phyloP scores from a whole-genome alignment of 805 yeast genomes.

The Sugiyamaella qingdaonensis region DNA sequence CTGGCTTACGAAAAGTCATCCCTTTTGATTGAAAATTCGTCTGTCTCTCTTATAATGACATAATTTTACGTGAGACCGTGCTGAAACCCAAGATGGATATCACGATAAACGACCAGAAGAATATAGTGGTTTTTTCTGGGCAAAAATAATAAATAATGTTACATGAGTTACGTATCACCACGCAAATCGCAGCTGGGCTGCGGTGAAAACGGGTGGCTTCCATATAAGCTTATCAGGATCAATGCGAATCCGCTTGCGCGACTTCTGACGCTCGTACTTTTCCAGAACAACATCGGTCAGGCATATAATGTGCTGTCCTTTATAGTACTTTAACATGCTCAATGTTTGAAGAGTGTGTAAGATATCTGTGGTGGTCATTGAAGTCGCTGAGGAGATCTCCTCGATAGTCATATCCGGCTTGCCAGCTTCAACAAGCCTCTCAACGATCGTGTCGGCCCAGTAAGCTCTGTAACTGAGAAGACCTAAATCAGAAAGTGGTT shows the following conservation, averaged over 20 bases:
- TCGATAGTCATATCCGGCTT: conserved; percentile 70
- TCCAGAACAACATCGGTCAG: conserved; percentile 77
- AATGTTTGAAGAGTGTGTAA: conserved; percentile 88
- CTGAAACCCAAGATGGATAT: too few relatives aligned
- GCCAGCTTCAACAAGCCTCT: conserved; percentile 65
- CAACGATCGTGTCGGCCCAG: conserved; percentile 90
- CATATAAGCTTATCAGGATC: conserved; percentile 71
- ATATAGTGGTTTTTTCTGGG: background rate
- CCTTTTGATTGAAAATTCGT: conserved; percentile 26
- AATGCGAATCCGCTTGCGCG: conserved; percentile 69
- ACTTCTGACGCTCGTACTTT: conserved; percentile 65
- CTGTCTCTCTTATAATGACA: too few relatives aligned
- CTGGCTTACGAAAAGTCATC: conserved; percentile 19
- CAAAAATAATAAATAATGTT: conserved; percentile 1
- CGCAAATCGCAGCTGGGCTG: conserved; percentile 92
- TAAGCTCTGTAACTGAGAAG: conserved; percentile 87
- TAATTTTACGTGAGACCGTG: too few relatives aligned
- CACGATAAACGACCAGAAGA: too few relatives aligned
- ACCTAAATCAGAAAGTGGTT: conserved; percentile 94
- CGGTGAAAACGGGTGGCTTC: conserved; percentile 94
- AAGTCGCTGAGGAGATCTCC: conserved; percentile 76
- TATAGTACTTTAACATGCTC: conserved; percentile 84
- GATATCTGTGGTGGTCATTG: conserved; percentile 96
- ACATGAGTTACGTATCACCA: conserved; percentile 47
- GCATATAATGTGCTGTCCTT: conserved; percentile 90